These are phyloP conservation scores for Coniophora puteana DNA, from an alignment of 1,284 basidiomycete genomes.

Conservation along the genomic window DNA sequence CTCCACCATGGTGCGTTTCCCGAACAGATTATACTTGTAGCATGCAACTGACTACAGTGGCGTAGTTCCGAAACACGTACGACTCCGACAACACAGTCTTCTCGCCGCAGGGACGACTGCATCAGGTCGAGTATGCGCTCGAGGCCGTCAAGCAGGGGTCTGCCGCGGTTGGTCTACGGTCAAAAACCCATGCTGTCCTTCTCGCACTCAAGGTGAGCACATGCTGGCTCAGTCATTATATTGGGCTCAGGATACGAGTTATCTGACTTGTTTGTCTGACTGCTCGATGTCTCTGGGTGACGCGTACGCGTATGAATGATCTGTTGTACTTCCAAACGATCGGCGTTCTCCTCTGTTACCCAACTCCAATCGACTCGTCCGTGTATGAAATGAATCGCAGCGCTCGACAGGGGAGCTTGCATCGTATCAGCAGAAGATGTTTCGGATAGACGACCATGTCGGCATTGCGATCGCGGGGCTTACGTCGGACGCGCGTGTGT, in stretches of 20 bases:
- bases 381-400: slow-evolving; percentile 39
- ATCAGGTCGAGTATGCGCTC: slow-evolving; percentile 98
- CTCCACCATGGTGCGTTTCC: slow-evolving; percentile 24
- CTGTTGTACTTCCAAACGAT: no score
- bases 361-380: not conserved
- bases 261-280: no score
- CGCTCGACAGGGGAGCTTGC: slow-evolving; percentile 98
- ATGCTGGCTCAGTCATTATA: not conserved
- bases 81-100: slow-evolving; percentile 97
- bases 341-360: no score
- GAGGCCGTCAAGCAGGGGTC: slow-evolving; percentile 99
- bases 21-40: slow-evolving; percentile 1
- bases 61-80: slow-evolving; percentile 90
- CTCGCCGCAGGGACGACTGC: slow-evolving; percentile 85
- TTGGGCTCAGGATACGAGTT: slow-evolving; percentile 8
- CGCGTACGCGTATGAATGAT: no score
- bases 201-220: slow-evolving; percentile 82
- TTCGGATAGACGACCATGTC: slow-evolving; percentile 98
- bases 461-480: slow-evolving; percentile 98
- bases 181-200: slow-evolving; percentile 92
- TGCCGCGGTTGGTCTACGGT: slow-evolving; percentile 93
- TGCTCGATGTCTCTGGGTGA: no score
- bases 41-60: slow-evolving; percentile 8
- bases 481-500: slow-evolving; percentile 95
- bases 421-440: slow-evolving; percentile 99